Percentiles rank a stretch among this genome's conserved stretches.
Conservation (phyloP, 495 filamentous ascomycete genomes). For the Trichoderma orchidacearum region DNA sequence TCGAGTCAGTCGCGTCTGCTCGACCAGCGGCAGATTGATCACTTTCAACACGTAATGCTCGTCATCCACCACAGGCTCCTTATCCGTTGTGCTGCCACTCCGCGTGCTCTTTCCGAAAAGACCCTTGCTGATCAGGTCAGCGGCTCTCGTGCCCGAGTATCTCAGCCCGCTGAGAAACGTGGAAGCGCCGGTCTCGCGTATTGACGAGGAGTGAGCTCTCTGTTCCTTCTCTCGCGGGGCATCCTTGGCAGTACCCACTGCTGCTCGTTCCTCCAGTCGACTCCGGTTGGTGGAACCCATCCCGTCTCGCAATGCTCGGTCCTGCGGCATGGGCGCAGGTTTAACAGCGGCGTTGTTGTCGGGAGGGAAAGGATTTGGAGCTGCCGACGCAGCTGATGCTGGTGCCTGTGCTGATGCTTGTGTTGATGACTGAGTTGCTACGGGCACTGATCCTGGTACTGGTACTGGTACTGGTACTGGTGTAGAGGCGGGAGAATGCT, state of each 20-base stretch:
- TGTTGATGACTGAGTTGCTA: no score
- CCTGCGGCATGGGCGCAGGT: conserved; percentile 47
- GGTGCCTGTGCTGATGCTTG: no score
- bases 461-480: neutral
- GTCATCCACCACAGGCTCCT: conserved; percentile 49
- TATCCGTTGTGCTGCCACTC: conserved; percentile 57
- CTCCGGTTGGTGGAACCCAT: conserved; percentile 47
- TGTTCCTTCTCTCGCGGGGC: conserved; percentile 22
- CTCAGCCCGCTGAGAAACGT: conserved; percentile 61
- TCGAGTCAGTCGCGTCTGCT: conserved; percentile 73
- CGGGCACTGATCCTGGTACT: no score
- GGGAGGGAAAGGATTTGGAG: no score
- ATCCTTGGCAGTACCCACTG: conserved; percentile 13
- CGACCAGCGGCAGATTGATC: conserved; percentile 66
- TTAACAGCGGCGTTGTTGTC: conserved; percentile 15
- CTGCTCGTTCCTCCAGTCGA: conserved; percentile 49
- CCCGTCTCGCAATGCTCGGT: conserved; percentile 49
- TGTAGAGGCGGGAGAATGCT: neutral
- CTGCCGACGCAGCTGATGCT: no score
- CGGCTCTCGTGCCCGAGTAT: conserved; percentile 55
- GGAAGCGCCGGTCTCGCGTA: conserved; percentile 51
- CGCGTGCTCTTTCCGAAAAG: conserved; percentile 64
- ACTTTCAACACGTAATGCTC: conserved; percentile 64
- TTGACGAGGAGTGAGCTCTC: conserved; percentile 27
- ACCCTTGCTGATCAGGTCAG: conserved; percentile 63